Conservation (phyloP, 1,284 basidiomycete genomes). For the Paramarasmius palmivorus region DNA sequence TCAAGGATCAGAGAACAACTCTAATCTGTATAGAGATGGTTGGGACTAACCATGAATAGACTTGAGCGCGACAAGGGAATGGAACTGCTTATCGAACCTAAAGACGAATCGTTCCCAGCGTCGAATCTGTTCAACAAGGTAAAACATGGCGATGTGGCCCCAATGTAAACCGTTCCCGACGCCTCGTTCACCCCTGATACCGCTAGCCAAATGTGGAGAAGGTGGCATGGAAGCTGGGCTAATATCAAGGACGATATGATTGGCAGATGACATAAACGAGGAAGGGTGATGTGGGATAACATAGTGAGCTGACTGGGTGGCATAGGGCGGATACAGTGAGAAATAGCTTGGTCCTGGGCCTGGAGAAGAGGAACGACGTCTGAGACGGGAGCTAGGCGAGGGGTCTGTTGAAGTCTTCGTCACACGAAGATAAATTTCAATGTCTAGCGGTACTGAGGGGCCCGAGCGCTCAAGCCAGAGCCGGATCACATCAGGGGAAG, state of each 20-base stretch:
- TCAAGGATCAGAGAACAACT: conserved; percentile 7
- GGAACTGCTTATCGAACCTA: conserved; percentile 71
- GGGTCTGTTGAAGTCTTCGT: conserved; percentile 27
- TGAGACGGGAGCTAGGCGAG: conserved; percentile 21
- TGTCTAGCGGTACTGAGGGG: conserved; percentile 64
- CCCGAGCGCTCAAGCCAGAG: conserved; percentile 80
- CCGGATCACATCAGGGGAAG: conserved; percentile 74
- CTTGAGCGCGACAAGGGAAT: conserved; percentile 67
- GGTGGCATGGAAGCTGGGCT: conserved; percentile 27
- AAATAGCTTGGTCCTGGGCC: conserved; percentile 3
- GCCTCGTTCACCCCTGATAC: conserved; percentile 28
- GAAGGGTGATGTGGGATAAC: conserved; percentile 34
- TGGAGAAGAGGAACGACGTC: conserved; percentile 21
- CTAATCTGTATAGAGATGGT: neutral
- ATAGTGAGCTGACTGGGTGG: conserved; percentile 30
- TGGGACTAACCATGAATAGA: conserved; percentile 58
- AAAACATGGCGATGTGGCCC: conserved; percentile 77
- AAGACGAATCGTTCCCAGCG: conserved; percentile 80
- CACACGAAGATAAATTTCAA: conserved; percentile 72
- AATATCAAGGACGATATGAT: neutral
- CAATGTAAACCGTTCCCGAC: conserved; percentile 53
- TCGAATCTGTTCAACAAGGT: conserved; percentile 74
- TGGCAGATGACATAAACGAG: conserved; percentile 33
- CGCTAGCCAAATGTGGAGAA: conserved; percentile 31
- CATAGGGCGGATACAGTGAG: conserved; percentile 8